Evolutionary conservation across 2,329 filamentous ascomycete species (phyloP), one percentile per base, ranked within the genome.

Genomic region (Hypomyces perniciosus): DNA sequence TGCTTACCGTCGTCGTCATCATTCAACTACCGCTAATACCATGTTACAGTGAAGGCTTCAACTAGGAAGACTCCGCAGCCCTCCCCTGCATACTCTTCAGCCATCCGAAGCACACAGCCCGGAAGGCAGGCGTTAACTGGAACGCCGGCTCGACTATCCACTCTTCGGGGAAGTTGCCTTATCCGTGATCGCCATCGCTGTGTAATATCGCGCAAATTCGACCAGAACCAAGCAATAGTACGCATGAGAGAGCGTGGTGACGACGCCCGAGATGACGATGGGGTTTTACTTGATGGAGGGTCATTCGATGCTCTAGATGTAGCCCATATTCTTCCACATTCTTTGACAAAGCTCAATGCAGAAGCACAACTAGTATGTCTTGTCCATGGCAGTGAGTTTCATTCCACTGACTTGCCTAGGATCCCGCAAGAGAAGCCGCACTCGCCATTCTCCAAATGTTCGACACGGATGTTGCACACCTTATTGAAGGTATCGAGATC

Each of bases 401-500:
- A 12, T 35, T 8, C 8, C 4, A 35, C 33, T 35, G 12, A 35
- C 12, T 8, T 8, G 33, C 33, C 8, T 35, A 35, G 33, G 33
- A 35, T 35, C 8, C 33, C 12, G 8, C 33, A 2, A 35, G 3
- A 35, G 33, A 35, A 35, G 33, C 33, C 2, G 33, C 3, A 35
- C 12, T 35, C 8, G 12, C 8, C 8, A 12, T 35, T 35, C 33
- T 35, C 8, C 8, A 35, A 2, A 35, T 35, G 33, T 35, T 35
- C 12, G 33, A 35, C 12, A 2, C 8, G 2, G 33, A 35, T 4
- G 33, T 66, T 35, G 58, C 59, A 7, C 58, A 65, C 57, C 48
- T 71, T 1, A 71, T 73, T 46, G 61, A 70, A 43, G 69, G 69
- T 44, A 48, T 54, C 28, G 60, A 72, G 8, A 72, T 73, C 47